Evolutionary conservation across 2,329 filamentous ascomycete genomes (phyloP).

Genomic region (Trichophyton simii): DNA sequence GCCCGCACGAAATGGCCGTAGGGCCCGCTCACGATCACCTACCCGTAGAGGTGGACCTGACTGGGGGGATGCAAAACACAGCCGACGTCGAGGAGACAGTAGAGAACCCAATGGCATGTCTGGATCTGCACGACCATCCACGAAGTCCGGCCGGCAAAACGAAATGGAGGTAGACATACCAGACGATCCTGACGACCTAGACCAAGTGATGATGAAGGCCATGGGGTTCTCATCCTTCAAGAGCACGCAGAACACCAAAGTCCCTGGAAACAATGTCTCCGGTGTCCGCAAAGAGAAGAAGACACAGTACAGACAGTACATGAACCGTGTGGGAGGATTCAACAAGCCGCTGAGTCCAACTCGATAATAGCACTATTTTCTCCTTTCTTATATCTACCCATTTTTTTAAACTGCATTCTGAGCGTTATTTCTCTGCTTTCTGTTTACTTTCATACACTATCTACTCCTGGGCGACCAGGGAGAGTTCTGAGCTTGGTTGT

Average conservation of each 20-base stretch:
- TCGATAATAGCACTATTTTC: slow-evolving; percentile 18
- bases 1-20: slow-evolving; percentile 25
- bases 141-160: slow-evolving; percentile 21
- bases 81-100: slow-evolving; percentile 15
- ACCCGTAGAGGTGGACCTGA: slow-evolving; percentile 25
- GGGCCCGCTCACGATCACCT: slow-evolving; percentile 25
- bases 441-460: neutral
- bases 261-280: slow-evolving; percentile 74
- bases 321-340: slow-evolving; percentile 46
- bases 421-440: neutral
- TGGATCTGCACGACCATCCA: slow-evolving; percentile 15
- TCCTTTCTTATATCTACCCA: neutral
- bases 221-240: slow-evolving; percentile 87
- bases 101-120: slow-evolving; percentile 18
- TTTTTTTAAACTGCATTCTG: neutral
- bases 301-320: slow-evolving; percentile 92
- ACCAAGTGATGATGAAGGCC: slow-evolving; percentile 67
- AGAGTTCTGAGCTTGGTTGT: neutral
- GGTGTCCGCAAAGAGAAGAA: slow-evolving; percentile 85
- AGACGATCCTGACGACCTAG: slow-evolving; percentile 43
- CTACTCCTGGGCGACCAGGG: neutral
- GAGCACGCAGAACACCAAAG: slow-evolving; percentile 77
- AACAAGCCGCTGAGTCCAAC: slow-evolving; percentile 39
- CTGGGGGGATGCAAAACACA: slow-evolving; percentile 22
- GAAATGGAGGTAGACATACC: slow-evolving; percentile 20